Evolutionary conservation across 1,284 basidiomycete species (phyloP), one percentile per base, ranked within the genome.

Genomic region (Leccinum griseonigrum): DNA sequence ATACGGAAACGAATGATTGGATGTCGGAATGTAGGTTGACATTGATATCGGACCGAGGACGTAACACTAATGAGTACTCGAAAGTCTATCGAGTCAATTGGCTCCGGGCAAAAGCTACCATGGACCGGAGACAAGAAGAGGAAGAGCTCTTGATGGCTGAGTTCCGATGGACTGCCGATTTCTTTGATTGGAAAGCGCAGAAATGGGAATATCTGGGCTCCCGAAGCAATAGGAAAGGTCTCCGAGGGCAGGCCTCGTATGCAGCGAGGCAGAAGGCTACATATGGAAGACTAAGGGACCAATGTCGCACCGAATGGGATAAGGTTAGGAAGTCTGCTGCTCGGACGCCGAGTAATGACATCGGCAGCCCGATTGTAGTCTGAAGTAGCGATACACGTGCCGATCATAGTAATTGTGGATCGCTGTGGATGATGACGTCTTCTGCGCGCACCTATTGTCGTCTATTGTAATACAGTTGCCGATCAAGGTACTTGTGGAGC

Each of bases 81-180:
- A 9, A 3, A 59, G 59, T 60, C 6, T 60, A 60, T n/a, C 5
- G 9, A 4, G 46, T 60, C 1, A n/a, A 60, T 31, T 60, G 59
- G 59, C 22, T 60, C 1, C n/a, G 6, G 2, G 56, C 46, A 2
- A 60, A 60, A 18, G 28, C 46, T 1, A 36, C 3, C 1, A 36
- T 29, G 13, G 26, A 60, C n/a, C 11, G 9, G 8, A 38, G 46
- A 46, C 9, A 7, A 11, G 59, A 60, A 22, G 59, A 60, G 10
- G 14, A 22, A 1, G 32, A 38, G 4, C n/a, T 60, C 2, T n/a
- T 59, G 10, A 14, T 16, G 10, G 32, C 40, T 1, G 11, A 59
- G 22, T 43, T 58, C 13, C 2, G 13, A 32, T 59, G 56, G 55
- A 58, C 38, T 2, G 18, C 26, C 7, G n/a, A 18, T 6, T 59